These are phyloP conservation scores for Umbelopsis ramanniana DNA, from an alignment of 192 early-diverging fungal species.

Conservation along the genomic window DNA sequence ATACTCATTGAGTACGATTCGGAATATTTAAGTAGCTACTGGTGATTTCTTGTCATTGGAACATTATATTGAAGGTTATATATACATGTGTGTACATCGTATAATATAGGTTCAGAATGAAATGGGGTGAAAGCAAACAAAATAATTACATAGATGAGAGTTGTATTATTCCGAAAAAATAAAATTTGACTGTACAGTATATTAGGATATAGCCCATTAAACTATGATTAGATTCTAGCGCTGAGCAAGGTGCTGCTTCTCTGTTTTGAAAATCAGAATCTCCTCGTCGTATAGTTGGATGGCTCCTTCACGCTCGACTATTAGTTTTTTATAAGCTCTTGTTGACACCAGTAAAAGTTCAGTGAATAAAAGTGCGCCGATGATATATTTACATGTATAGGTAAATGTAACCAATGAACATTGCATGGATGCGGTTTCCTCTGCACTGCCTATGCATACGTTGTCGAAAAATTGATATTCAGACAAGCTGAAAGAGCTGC, in stretches of 20 bases:
- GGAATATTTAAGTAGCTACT: not conserved
- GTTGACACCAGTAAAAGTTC: constrained; percentile 9
- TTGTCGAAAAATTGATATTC: not conserved
- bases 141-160: too few relatives aligned
- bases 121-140: not conserved
- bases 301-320: not conserved
- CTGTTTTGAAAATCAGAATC: not conserved
- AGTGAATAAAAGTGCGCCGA: not conserved
- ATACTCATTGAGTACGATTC: not conserved
- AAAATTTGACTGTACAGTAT: not conserved
- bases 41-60: too few relatives aligned
- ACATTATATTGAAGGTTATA: too few relatives aligned
- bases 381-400: constrained; percentile 7
- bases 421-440: not conserved
- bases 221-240: too few relatives aligned
- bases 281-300: not conserved
- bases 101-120: constrained; percentile 16
- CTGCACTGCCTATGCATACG: not conserved
- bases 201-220: too few relatives aligned
- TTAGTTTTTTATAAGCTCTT: not conserved
- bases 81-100: too few relatives aligned
- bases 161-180: not conserved
- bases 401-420: constrained; percentile 1
- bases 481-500: not conserved
- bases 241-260: too few relatives aligned